Evolutionary conservation across 768 basidiomycete species (phyloP), one percentile per base, ranked within the genome.

Genomic region (Tricholomella constricta): DNA sequence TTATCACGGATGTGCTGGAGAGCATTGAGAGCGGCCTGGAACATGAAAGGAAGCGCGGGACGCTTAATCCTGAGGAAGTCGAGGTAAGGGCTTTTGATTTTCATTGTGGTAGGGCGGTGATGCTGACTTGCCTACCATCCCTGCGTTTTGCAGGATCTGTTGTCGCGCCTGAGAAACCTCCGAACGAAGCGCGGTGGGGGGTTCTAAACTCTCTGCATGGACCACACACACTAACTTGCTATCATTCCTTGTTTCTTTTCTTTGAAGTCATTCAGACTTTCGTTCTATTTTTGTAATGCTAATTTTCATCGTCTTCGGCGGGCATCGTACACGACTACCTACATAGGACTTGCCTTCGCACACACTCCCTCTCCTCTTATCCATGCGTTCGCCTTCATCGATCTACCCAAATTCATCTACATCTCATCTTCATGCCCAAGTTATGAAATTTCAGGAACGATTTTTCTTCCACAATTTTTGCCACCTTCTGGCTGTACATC

Each of bases 11-110:
- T 64, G 81, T 94, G 27, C 69, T 94, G 57, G 88, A 91, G 58
- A 91, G 87, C 46, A 86, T 94, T 61, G 91, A 92, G 69, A 80
- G 72, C 55, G 76, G 89, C 65, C 63, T 94, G 44, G 82, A 87
- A 62, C 82, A 88, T 59, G 91, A 92, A 65, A 67, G 79, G 46
- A 78, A 72, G 43, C 71, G 74, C 38, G 91, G 91, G 26, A 83
- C 80, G 0, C 67, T 93, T 59, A 74, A 76, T 48, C 78, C 82
- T 12, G 85, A 83, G 47, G 89, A 93, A 67, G 81, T 83, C 35
- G 83, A 89, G 79, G 90, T 91, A 56, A 37, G 83, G 8, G 45
- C 26, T 45, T 26, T 43, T 12, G 15, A 38, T 27, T 32, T 32
- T 32, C 4, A 3, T 32, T 31, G 6, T 31, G 29, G 6, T 31